phyloP scores from a whole-genome alignment of 2,329 filamentous ascomycete genomes.

The Cladophialophora bantiana region DNA sequence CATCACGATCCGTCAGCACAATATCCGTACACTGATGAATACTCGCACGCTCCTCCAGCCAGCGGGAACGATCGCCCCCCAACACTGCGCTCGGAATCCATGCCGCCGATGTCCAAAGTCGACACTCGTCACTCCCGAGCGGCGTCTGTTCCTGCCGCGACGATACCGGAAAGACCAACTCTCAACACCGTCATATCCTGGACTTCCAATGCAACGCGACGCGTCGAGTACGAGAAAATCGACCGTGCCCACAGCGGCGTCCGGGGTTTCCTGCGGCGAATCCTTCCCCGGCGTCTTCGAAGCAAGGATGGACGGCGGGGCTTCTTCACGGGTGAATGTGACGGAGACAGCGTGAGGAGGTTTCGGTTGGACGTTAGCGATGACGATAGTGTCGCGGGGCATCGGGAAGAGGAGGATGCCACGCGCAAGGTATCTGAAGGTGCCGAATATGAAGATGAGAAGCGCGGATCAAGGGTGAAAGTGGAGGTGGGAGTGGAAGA shows the following conservation, averaged over 20 bases:
- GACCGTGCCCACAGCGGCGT: constrained; percentile 52
- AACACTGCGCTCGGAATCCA: background rate
- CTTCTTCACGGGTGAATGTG: constrained; percentile 53
- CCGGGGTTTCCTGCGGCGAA: constrained; percentile 51
- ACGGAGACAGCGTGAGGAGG: constrained; percentile 55
- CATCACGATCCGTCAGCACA: background rate
- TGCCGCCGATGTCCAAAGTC: background rate
- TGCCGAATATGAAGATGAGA: background rate
- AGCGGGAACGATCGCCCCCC: constrained; percentile 3
- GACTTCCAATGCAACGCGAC: constrained; percentile 54
- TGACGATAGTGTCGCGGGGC: constrained; percentile 12
- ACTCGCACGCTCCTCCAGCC: constrained; percentile 3
- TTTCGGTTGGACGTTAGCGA: constrained; percentile 54
- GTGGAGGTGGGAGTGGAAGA: background rate
- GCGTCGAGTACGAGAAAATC: constrained; percentile 62
- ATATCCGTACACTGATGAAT: constrained; percentile 4
- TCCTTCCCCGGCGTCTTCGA: constrained; percentile 52
- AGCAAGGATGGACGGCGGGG: constrained; percentile 45
- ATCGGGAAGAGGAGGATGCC: background rate
- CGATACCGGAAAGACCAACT: constrained; percentile 29
- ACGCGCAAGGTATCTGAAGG: background rate
- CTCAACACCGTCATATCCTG: constrained; percentile 55
- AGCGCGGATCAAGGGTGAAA: background rate
- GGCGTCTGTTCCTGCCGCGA: background rate
- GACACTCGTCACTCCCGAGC: background rate